Evolutionary conservation across 257 asterid genomes (phyloP), one percentile per base, ranked within the genome.

Genomic region (Avicennia marina): DNA sequence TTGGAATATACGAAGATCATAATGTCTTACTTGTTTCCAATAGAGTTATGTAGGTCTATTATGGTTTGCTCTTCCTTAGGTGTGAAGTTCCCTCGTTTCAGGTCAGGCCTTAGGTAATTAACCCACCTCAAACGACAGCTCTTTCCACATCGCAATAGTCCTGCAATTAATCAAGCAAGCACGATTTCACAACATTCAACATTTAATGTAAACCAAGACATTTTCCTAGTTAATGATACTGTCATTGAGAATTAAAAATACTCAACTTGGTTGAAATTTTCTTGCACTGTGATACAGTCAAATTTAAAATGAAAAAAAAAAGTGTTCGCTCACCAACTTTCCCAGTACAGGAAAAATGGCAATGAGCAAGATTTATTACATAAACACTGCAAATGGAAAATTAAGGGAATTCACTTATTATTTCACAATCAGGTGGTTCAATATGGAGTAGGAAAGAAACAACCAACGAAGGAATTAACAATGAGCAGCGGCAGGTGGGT

Each of bases 81-180:
- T 2, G 90, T 69, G 69, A 77, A 79, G 68, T 73, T 71, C 13
- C 94, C 90, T 15, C 90, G 67, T 62, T 81, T 85, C 22, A 85
- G 75, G 44, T 81, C 90, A 25, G 94, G 94, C 16, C 81, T 72
- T 51, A 85, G 80, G 81, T 85, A 85, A 81, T 85, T 85, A 29
- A 81, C 75, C 94, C 94, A 85, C 70, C 94, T 79, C 74, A 85
- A 60, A 9, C 94, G 81, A 34, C 87, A 84, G 62, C 94, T 84
- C 64, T 84, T 84, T 64, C 90, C 94, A 53, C 94, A 79, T 46
- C 90, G 66, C 70, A 64, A 34, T 25, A 85, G 57, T 19, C 94
- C 94, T 85, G 57, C 32, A 51, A 45, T 19, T 8, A n/a, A 33
- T 9, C 33, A 19, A 17, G 15, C 15, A 11, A 1, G 13, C 18